A percentile compares a stretch with the other conserved stretches of the same genome.
phyloP scores from a whole-genome alignment of 2,329 filamentous ascomycete species.

The Cladosporium velox region DNA sequence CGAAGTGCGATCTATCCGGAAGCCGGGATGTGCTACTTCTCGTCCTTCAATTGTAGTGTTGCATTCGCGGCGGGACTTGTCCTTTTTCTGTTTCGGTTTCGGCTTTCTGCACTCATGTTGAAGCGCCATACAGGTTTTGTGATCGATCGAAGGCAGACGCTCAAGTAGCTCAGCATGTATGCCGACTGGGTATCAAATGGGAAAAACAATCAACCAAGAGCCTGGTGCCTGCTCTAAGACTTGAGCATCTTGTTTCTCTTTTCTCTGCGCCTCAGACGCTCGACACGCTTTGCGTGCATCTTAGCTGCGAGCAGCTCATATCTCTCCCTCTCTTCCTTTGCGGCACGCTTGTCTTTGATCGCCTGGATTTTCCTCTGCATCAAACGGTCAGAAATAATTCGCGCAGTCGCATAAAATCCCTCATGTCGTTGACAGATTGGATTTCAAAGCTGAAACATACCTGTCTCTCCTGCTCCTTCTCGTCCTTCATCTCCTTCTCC shows the following conservation, averaged over 20 bases:
- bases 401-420: background rate
- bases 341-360: slow-evolving; percentile 81
- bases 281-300: slow-evolving; percentile 95
- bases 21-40: background rate
- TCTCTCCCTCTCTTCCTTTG: slow-evolving; percentile 89
- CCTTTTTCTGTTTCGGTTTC: background rate
- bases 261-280: slow-evolving; percentile 90
- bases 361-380: slow-evolving; percentile 70
- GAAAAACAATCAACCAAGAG: background rate
- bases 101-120: background rate
- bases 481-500: slow-evolving; percentile 93
- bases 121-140: background rate
- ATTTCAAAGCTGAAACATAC: slow-evolving; percentile 51
- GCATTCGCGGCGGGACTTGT: background rate
- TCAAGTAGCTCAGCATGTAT: background rate
- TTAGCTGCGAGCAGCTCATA: slow-evolving; percentile 95
- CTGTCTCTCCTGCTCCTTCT: slow-evolving; percentile 87
- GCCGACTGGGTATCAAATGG: slow-evolving; percentile 10
- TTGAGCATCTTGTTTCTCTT: slow-evolving; percentile 84
- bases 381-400: slow-evolving; percentile 1
- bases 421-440: background rate
- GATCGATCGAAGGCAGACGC: background rate
- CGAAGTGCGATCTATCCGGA: background rate
- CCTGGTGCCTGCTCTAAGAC: slow-evolving; percentile 39
- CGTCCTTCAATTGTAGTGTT: background rate